Conservation (phyloP, 768 basidiomycete genomes). For the Mycena galopus region DNA sequence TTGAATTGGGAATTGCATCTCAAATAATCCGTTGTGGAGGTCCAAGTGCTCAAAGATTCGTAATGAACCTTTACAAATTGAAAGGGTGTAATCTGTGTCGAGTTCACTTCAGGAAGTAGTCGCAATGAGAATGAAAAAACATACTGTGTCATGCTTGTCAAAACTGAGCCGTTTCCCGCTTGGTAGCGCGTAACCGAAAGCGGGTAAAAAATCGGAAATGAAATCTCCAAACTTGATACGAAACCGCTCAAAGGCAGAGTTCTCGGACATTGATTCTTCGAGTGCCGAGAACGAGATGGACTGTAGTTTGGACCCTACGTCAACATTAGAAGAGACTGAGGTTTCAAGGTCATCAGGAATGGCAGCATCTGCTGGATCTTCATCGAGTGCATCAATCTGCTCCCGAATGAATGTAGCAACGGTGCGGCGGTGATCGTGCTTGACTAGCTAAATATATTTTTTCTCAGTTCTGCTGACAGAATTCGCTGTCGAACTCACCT, state of each 20-base stretch:
- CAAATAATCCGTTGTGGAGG: not conserved
- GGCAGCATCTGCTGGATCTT: not conserved
- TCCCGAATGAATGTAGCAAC: conserved; percentile 15
- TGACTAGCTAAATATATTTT: not conserved
- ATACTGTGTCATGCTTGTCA: no score
- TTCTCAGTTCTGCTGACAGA: not conserved
- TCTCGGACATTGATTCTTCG: not conserved
- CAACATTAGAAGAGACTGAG: not conserved
- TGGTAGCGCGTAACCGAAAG: no score
- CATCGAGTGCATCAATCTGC: conserved; percentile 9
- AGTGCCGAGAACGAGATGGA: not conserved
- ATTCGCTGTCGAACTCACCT: no score
- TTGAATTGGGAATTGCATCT: conserved; percentile 2
- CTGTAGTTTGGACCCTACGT: conserved; percentile 1
- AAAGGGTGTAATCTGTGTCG: not conserved
- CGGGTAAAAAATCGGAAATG: no score
- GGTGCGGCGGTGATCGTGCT: conserved; percentile 20
- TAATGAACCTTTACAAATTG: no score
- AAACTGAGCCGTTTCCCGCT: no score
- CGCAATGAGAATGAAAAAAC: no score
- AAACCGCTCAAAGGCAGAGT: no score
- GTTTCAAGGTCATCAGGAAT: no score
- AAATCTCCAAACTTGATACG: no score
- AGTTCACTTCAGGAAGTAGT: no score
- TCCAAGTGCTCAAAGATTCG: not conserved